A percentile compares a stretch with the other conserved stretches of the same genome.
Conservation (phyloP, 768 basidiomycete genomes). For the Suillus placidus region DNA sequence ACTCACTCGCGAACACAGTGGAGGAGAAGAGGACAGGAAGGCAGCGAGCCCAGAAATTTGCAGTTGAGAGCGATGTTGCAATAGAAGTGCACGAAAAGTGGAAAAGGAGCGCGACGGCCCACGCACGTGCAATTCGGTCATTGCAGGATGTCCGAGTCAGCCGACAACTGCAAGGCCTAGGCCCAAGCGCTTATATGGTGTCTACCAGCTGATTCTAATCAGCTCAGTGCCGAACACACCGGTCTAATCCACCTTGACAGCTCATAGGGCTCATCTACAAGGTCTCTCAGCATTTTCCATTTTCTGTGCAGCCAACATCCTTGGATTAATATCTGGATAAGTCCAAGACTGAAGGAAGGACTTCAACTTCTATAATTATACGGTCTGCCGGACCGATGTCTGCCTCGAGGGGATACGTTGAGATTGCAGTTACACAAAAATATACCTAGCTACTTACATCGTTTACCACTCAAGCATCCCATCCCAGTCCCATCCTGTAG, state of each 20-base stretch:
- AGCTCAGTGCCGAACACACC: neutral
- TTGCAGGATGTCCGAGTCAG: no score
- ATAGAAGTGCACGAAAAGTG: neutral
- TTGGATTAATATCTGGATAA: neutral
- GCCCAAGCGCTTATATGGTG: no score
- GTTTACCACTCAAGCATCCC: neutral
- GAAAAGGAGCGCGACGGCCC: neutral
- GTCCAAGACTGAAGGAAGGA: neutral
- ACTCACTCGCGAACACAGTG: constrained; percentile 31
- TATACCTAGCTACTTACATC: neutral
- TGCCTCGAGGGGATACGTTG: neutral
- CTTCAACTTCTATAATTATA: neutral
- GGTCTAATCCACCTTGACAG: neutral
- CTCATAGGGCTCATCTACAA: neutral
- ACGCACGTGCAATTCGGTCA: neutral
- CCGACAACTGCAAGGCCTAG: no score
- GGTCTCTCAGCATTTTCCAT: neutral
- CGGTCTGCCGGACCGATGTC: no score
- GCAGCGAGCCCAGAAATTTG: neutral
- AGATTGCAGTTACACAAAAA: neutral
- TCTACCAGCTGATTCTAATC: neutral
- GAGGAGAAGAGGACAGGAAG: neutral
- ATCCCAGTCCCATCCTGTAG: neutral
- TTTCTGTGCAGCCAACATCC: neutral
- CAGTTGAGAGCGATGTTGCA: neutral